phyloP scores from a whole-genome alignment of 2,329 filamentous ascomycete genomes.

The Magnaporthiopsis poae region DNA sequence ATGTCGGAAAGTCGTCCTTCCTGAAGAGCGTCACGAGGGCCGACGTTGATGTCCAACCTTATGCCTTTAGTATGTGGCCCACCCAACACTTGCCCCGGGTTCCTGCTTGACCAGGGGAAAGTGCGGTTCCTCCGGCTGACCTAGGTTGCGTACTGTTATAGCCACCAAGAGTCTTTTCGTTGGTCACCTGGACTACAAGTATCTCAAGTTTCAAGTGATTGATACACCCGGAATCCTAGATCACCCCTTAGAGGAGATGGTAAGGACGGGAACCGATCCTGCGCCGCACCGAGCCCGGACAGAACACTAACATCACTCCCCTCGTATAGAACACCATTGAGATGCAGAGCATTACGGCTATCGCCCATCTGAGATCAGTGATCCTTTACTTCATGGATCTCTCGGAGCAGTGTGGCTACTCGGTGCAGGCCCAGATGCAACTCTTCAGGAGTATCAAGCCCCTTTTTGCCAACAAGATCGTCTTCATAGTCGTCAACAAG shows the following conservation, averaged over 20 bases:
- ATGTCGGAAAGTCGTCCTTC: constrained; percentile 95
- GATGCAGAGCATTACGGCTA: constrained; percentile 96
- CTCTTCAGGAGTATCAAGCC: constrained; percentile 96
- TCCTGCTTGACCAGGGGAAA: background rate
- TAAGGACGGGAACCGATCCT: background rate
- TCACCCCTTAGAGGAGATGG: constrained; percentile 94
- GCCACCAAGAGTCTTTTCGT: constrained; percentile 92
- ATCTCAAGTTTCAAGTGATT: constrained; percentile 71
- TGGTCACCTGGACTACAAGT: constrained; percentile 96
- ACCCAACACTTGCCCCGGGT: too few relatives aligned
- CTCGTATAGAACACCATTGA: constrained; percentile 73
- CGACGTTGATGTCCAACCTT: constrained; percentile 94
- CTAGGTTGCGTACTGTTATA: constrained; percentile 28
- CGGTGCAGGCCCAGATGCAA: constrained; percentile 81
- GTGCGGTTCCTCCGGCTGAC: background rate
- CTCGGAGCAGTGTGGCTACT: constrained; percentile 92
- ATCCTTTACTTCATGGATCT: constrained; percentile 98
- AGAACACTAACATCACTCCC: background rate
- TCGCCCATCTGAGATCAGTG: constrained; percentile 88
- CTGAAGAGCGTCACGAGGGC: constrained; percentile 83
- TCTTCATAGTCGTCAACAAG: constrained; percentile 97
- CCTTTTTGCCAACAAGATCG: constrained; percentile 91
- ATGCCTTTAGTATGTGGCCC: constrained; percentile 56
- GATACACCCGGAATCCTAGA: constrained; percentile 98
- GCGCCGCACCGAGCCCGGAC: background rate